Percentiles rank a stretch among this genome's conserved stretches.
Evolutionary conservation across 192 early-diverging fungal species (phyloP).

Genomic region (Pilaira anomala): DNA sequence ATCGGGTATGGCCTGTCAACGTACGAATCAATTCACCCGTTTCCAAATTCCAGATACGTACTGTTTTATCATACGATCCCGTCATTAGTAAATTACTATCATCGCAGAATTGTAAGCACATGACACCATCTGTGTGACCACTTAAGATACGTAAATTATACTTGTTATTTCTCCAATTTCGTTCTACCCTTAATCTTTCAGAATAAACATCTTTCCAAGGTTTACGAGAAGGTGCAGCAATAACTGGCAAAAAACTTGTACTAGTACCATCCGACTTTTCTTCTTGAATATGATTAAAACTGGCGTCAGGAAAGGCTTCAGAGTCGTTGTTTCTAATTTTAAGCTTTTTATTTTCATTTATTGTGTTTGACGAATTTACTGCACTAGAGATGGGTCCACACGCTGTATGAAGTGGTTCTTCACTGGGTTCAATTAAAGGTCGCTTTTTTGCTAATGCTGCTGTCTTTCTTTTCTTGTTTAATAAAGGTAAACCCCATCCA

Average conservation of each 20-base stretch:
- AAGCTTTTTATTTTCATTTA: slow-evolving; percentile 23
- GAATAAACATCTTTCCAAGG: slow-evolving; percentile 96
- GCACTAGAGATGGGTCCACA: slow-evolving; percentile 14
- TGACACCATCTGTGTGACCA: slow-evolving; percentile 88
- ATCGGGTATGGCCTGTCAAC: slow-evolving; percentile 80
- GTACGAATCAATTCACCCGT: slow-evolving; percentile 76
- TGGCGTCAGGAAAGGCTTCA: slow-evolving; percentile 19
- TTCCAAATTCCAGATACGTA: slow-evolving; percentile 86
- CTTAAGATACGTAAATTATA: slow-evolving; percentile 59
- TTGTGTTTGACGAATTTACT: neutral
- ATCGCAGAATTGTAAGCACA: slow-evolving; percentile 88
- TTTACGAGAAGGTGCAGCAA: slow-evolving; percentile 42
- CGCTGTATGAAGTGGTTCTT: slow-evolving; percentile 13
- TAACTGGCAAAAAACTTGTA: slow-evolving; percentile 12
- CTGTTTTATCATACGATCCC: slow-evolving; percentile 84
- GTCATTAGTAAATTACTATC: slow-evolving; percentile 67
- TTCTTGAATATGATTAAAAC: neutral
- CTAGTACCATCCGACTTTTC: slow-evolving; percentile 5
- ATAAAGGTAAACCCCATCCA: slow-evolving; percentile 94
- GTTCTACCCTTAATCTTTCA: slow-evolving; percentile 86
- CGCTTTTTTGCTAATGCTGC: too few species aligned
- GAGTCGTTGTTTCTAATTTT: slow-evolving; percentile 15
- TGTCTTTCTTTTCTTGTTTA: slow-evolving; percentile 72
- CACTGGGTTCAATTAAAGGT: slow-evolving; percentile 34
- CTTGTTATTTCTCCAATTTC: slow-evolving; percentile 89